Evolutionary conservation across 140 eudicot species (phyloP).

Genomic region (Senecio squalidus): DNA sequence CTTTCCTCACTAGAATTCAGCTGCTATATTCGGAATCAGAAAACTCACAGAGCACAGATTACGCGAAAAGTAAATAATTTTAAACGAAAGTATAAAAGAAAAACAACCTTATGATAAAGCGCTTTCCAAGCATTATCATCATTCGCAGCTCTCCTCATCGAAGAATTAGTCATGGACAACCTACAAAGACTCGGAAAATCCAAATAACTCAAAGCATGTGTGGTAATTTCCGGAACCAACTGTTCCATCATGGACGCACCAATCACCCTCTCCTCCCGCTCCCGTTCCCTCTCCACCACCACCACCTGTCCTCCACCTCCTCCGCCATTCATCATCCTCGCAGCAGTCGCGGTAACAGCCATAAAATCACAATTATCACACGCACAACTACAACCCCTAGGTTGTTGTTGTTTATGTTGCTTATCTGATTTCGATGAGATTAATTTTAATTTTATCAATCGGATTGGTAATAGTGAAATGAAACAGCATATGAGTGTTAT

Average conservation of each 20-base stretch:
- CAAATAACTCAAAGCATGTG: slow-evolving; percentile 88
- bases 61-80: background rate
- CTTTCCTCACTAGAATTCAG: too few relatives aligned
- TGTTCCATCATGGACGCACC: slow-evolving; percentile 99
- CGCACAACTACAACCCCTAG: slow-evolving; percentile 22
- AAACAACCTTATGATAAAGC: slow-evolving; percentile 74
- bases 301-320: slow-evolving; percentile 20
- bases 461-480: slow-evolving; percentile 30
- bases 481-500: slow-evolving; percentile 37
- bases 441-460: too few relatives aligned
- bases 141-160: slow-evolving; percentile 90
- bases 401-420: background rate
- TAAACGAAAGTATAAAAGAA: background rate
- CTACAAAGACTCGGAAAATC: slow-evolving; percentile 91
- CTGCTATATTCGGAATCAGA: too few relatives aligned
- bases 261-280: slow-evolving; percentile 27
- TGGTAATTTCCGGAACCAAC: slow-evolving; percentile 85
- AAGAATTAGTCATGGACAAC: slow-evolving; percentile 81
- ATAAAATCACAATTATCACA: slow-evolving; percentile 24
- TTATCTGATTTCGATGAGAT: slow-evolving; percentile 11
- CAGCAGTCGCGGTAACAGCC: slow-evolving; percentile 35
- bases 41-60: background rate
- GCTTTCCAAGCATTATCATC: slow-evolving; percentile 99
- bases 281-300: slow-evolving; percentile 30
- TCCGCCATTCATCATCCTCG: slow-evolving; percentile 44